phyloP scores from a whole-genome alignment of 768 basidiomycete genomes.

The Hericium rajendrae region DNA sequence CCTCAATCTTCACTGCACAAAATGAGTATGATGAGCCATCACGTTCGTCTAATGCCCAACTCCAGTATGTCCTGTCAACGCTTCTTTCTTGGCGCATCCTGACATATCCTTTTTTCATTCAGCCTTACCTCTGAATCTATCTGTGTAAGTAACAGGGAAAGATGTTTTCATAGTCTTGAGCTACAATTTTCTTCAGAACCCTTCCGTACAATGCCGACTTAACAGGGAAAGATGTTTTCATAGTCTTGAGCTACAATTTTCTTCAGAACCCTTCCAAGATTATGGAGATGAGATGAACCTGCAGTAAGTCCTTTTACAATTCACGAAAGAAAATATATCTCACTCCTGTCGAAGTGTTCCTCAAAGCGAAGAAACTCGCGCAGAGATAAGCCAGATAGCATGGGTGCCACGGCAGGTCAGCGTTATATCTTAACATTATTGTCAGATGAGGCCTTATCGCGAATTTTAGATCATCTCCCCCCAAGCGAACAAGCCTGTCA shows the following conservation, averaged over 20 bases:
- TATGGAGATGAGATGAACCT: slow-evolving; percentile 99
- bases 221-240: no score
- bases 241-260: no score
- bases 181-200: slow-evolving; percentile 41
- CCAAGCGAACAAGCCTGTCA: slow-evolving; percentile 98
- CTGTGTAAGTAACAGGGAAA: slow-evolving; percentile 59
- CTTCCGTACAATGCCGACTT: slow-evolving; percentile 99
- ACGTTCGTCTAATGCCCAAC: slow-evolving; percentile 94
- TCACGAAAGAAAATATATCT: slow-evolving; percentile 4
- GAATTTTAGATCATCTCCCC: slow-evolving; percentile 87
- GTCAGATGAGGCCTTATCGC: slow-evolving; percentile 1
- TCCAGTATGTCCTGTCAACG: slow-evolving; percentile 58
- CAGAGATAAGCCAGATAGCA: slow-evolving; percentile 92
- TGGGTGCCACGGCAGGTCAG: slow-evolving; percentile 94
- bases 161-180: slow-evolving; percentile 15
- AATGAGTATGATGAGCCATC: slow-evolving; percentile 99
- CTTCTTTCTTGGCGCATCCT: background rate
- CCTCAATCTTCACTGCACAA: slow-evolving; percentile 98
- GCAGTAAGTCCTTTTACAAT: slow-evolving; percentile 61
- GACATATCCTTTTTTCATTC: slow-evolving; percentile 9
- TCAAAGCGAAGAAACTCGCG: slow-evolving; percentile 96
- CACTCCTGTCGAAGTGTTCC: slow-evolving; percentile 55
- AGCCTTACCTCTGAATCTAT: slow-evolving; percentile 97
- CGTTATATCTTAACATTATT: background rate
- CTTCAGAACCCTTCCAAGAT: no score